phyloP scores from a whole-genome alignment of 192 early-diverging fungal species.

The Obelidium mucronatum region DNA sequence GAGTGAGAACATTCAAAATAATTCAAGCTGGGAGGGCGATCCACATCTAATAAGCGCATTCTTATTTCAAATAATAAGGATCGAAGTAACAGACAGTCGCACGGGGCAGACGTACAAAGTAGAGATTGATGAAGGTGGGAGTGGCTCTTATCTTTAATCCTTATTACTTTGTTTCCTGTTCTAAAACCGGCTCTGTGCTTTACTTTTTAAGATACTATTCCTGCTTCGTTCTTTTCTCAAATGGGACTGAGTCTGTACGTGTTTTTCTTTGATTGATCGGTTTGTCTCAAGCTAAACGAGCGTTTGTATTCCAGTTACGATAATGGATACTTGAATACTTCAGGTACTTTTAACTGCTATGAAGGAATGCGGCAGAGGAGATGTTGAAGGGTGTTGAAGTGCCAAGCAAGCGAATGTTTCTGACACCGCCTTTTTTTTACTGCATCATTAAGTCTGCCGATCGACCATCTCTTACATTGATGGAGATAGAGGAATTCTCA shows the following conservation, averaged over 20 bases:
- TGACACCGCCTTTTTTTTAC: background rate
- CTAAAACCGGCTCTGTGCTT: no score
- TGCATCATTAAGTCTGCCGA: slow-evolving; percentile 48
- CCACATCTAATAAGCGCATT: no score
- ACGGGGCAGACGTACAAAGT: slow-evolving; percentile 68
- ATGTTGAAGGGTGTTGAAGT: no score
- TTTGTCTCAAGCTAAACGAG: no score
- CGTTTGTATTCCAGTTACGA: background rate
- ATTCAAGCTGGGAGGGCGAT: no score
- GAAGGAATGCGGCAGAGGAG: no score
- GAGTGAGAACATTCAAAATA: no score
- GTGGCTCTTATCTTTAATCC: background rate
- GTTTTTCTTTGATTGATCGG: no score
- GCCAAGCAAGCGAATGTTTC: background rate
- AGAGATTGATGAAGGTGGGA: slow-evolving; percentile 56
- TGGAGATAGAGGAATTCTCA: slow-evolving; percentile 69
- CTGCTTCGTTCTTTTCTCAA: slow-evolving; percentile 33
- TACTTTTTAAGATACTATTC: slow-evolving; percentile 27
- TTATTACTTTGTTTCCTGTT: background rate
- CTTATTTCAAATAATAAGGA: background rate
- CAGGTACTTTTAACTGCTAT: slow-evolving; percentile 1
- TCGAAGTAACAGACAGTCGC: slow-evolving; percentile 72
- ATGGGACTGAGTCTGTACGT: slow-evolving; percentile 37
- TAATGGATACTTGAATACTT: slow-evolving; percentile 6
- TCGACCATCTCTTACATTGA: slow-evolving; percentile 73